Evolutionary conservation across 768 basidiomycete genomes (phyloP).

Genomic region (Lactarius akahatsu): DNA sequence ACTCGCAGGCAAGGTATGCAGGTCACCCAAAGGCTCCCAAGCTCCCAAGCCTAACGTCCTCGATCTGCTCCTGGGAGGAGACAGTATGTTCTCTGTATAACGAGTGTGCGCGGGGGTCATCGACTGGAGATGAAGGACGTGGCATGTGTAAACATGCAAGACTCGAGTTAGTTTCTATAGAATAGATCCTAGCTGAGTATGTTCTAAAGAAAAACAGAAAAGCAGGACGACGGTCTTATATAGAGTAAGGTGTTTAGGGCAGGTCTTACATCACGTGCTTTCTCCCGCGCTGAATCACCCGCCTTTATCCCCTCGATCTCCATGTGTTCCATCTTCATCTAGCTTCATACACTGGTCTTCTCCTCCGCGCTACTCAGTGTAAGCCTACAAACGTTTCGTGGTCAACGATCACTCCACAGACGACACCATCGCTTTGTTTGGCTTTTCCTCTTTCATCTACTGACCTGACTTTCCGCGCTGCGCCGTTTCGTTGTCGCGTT

Average conservation of each 20-base stretch:
- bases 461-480: too few species aligned
- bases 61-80: conserved; percentile 34
- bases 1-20: conserved; percentile 38
- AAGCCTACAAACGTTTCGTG: too few species aligned
- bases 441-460: too few species aligned
- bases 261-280: conserved; percentile 18
- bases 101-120: conserved; percentile 41
- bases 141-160: conserved; percentile 47
- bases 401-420: too few species aligned
- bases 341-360: too few species aligned
- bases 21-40: conserved; percentile 32
- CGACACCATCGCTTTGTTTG: too few species aligned
- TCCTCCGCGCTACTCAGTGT: too few species aligned
- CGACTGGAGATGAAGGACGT: conserved; percentile 43
- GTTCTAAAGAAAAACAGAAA: conserved; percentile 38
- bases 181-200: conserved; percentile 46
- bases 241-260: conserved; percentile 15
- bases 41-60: conserved; percentile 40
- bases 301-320: too few species aligned
- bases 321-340: too few species aligned
- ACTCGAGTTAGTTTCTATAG: conserved; percentile 46
- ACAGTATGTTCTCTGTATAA: conserved; percentile 42
- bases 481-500: too few species aligned
- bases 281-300: background rate
- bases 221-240: conserved; percentile 9